Evolutionary conservation across 768 basidiomycete species (phyloP).

Genomic region (Holtermannia corniformis): DNA sequence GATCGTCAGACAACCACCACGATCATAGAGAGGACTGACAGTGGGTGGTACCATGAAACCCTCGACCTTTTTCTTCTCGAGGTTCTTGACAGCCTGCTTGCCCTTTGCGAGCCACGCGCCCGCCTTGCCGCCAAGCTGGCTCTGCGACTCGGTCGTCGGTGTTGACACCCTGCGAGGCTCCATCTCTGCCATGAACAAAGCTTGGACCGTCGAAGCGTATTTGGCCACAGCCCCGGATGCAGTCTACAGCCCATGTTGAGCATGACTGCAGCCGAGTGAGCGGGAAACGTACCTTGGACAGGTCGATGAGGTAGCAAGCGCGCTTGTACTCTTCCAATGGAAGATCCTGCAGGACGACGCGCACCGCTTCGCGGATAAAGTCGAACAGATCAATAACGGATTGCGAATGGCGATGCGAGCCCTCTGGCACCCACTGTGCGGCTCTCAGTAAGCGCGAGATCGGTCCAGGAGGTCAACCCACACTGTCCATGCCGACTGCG

Average conservation of each 20-base stretch:
- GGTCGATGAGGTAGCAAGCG: conserved; percentile 37
- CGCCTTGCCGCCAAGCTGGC: conserved; percentile 32
- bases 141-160: conserved; percentile 18
- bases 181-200: conserved; percentile 35
- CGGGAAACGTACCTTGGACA: conserved; percentile 29
- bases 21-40: conserved; percentile 10
- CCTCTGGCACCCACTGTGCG: conserved; percentile 38
- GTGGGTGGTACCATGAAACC: conserved; percentile 33
- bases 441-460: neutral
- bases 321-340: conserved; percentile 37
- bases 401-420: conserved; percentile 31
- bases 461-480: conserved; percentile 11
- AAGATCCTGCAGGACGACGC: conserved; percentile 31
- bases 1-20: neutral
- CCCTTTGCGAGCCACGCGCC: conserved; percentile 40
- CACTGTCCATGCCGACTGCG: conserved; percentile 37
- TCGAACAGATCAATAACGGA: conserved; percentile 40
- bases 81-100: conserved; percentile 37
- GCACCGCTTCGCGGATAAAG: conserved; percentile 29
- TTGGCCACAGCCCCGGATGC: conserved; percentile 30
- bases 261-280: neutral
- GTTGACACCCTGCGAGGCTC: conserved; percentile 16
- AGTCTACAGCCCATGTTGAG: conserved; percentile 18
- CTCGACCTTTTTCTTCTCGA: conserved; percentile 36
- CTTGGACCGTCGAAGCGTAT: conserved; percentile 35